Percentiles rank a stretch among this genome's conserved stretches.
These are phyloP conservation scores for Boletales sp. DNA, from an alignment of 768 basidiomycete genomes.

Conservation along the genomic window DNA sequence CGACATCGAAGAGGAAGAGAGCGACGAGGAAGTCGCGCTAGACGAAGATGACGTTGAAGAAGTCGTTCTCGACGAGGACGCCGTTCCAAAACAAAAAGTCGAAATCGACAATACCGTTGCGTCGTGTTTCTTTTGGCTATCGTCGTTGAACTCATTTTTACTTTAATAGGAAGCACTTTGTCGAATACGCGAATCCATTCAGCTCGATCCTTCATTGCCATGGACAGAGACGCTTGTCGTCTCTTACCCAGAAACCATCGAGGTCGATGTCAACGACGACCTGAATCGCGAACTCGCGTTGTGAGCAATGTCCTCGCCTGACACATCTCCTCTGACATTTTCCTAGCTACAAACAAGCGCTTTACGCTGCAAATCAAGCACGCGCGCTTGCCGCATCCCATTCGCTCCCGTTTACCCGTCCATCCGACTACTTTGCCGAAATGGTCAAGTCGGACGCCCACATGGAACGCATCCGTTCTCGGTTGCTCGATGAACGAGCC, in stretches of 20 bases:
- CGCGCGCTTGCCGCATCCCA: constrained; percentile 73
- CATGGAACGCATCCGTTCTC: constrained; percentile 94
- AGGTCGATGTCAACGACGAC: constrained; percentile 82
- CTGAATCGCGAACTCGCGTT: constrained; percentile 94
- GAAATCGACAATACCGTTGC: constrained; percentile 69
- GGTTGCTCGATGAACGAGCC: constrained; percentile 83
- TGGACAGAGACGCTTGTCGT: constrained; percentile 84
- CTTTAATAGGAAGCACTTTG: constrained; percentile 64
- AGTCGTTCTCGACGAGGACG: constrained; percentile 69
- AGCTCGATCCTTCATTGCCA: constrained; percentile 67
- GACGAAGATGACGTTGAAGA: constrained; percentile 77
- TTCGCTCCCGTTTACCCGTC: constrained; percentile 84
- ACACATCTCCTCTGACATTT: neutral
- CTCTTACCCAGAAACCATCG: constrained; percentile 67
- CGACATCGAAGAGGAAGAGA: constrained; percentile 25
- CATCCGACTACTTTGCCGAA: constrained; percentile 93
- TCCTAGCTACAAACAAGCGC: constrained; percentile 89
- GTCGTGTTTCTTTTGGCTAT: constrained; percentile 17
- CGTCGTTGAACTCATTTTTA: too few species aligned
- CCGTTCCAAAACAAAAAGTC: constrained; percentile 70
- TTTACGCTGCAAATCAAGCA: constrained; percentile 77
- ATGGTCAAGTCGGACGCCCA: constrained; percentile 98
- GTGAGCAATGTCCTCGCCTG: constrained; percentile 42
- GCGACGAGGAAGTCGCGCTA: constrained; percentile 47
- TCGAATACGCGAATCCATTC: constrained; percentile 75